Evolutionary conservation across 192 early-diverging fungal genomes (phyloP).

Genomic region (Allomyces arbusculus): DNA sequence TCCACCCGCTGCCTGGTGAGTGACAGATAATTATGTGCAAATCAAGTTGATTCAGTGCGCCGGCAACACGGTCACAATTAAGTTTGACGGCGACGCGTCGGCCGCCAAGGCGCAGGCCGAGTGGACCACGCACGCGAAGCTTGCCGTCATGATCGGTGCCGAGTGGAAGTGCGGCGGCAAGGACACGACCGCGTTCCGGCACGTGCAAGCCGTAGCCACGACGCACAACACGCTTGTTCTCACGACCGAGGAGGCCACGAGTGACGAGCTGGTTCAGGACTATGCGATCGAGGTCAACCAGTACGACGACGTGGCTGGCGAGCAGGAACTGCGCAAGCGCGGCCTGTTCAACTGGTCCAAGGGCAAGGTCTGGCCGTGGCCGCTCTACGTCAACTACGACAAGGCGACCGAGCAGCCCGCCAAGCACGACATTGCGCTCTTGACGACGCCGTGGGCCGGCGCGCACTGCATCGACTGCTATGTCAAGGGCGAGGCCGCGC

Average conservation of each 20-base stretch:
- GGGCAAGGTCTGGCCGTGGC: background rate
- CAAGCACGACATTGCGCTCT: conserved; percentile 2
- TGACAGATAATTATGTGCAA: conserved; percentile 1
- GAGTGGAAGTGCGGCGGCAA: conserved; percentile 1
- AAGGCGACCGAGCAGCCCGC: background rate
- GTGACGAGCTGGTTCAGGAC: conserved; percentile 2
- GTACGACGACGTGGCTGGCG: background rate
- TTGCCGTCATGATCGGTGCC: conserved; percentile 2
- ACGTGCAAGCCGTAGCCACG: background rate
- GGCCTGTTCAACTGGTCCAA: background rate
- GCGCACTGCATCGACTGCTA: conserved; percentile 6
- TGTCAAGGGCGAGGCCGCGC: conserved; percentile 1
- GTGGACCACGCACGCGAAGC: conserved; percentile 1
- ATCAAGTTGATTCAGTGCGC: conserved; percentile 1
- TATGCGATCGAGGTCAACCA: conserved; percentile 4
- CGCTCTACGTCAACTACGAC: conserved; percentile 5
- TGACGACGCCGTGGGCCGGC: background rate
- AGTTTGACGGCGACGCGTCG: conserved; percentile 1
- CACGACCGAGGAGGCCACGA: background rate
- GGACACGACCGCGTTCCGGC: background rate
- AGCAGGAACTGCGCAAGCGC: conserved; percentile 1
- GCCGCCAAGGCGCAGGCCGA: conserved; percentile 1
- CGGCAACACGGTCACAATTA: conserved; percentile 1
- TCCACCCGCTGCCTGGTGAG: too few species aligned
- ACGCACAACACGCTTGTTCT: background rate